Evolutionary conservation across 305 asterid species (phyloP).

Genomic region (Rubia balearica): DNA sequence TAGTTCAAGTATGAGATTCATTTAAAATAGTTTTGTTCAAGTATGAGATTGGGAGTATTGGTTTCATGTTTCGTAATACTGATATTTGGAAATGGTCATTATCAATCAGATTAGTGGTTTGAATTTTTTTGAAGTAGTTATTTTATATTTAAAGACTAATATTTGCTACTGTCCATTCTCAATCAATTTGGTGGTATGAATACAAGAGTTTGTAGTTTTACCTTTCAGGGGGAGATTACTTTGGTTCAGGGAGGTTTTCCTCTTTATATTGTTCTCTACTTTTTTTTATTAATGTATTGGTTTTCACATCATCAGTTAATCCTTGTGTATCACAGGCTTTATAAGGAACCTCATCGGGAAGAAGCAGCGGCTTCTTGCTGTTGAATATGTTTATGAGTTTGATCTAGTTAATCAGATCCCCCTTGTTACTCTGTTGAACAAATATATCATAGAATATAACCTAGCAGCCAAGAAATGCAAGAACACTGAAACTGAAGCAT

Average conservation of each 20-base stretch:
- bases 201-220: too few species aligned
- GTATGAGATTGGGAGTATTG: background rate
- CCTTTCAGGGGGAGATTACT: background rate
- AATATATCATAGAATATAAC: constrained; percentile 2
- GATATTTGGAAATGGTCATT: background rate
- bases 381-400: constrained; percentile 15
- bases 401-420: constrained; percentile 15
- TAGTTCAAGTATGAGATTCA: background rate
- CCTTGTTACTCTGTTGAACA: constrained; percentile 17
- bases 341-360: background rate
- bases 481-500: background rate
- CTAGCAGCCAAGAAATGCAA: background rate
- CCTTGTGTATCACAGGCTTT: constrained; percentile 12
- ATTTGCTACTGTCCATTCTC: background rate
- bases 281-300: background rate
- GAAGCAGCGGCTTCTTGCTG: constrained; percentile 15
- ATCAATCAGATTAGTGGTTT: background rate
- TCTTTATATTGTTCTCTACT: background rate
- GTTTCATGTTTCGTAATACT: background rate
- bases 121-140: background rate
- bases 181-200: background rate
- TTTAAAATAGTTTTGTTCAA: too few species aligned
- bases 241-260: background rate
- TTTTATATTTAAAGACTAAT: background rate
- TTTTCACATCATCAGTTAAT: background rate